A percentile compares a stretch with the other conserved stretches of the same genome.
Conservation (phyloP, 257 asterid species). For the Solanum chiquidenum region DNA sequence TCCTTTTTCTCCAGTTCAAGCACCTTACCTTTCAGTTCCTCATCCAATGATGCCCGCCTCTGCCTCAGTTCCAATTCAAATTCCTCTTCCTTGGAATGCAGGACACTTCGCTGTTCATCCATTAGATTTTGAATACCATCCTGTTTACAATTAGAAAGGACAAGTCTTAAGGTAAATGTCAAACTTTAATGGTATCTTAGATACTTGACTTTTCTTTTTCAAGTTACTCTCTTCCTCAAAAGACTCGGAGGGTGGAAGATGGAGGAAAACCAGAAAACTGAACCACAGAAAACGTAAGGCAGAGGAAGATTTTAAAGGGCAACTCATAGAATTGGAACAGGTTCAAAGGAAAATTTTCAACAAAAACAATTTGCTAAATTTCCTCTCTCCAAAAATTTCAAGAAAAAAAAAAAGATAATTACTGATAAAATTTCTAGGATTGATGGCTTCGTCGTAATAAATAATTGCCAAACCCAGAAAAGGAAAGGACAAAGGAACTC, state of each 20-base stretch:
- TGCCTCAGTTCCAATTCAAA: conserved; percentile 76
- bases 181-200: not conserved
- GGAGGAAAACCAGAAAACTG: not conserved
- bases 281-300: not conserved
- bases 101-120: conserved; percentile 59
- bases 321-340: not conserved
- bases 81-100: conserved; percentile 59
- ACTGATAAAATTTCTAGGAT: not conserved
- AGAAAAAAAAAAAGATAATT: not conserved
- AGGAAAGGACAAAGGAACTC: conserved; percentile 5
- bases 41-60: conserved; percentile 51
- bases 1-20: conserved; percentile 75
- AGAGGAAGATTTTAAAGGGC: not conserved
- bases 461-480: not conserved
- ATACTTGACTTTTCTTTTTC: not conserved
- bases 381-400: not conserved
- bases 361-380: not conserved
- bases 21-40: conserved; percentile 57
- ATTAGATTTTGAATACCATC: conserved; percentile 74
- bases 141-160: conserved; percentile 30
- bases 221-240: not conserved
- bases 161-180: not conserved
- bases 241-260: not conserved
- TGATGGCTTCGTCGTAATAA: not conserved
- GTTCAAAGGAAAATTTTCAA: not conserved